phyloP scores from a whole-genome alignment of 441 rosid genomes.

The Macaranga tanarius region DNA sequence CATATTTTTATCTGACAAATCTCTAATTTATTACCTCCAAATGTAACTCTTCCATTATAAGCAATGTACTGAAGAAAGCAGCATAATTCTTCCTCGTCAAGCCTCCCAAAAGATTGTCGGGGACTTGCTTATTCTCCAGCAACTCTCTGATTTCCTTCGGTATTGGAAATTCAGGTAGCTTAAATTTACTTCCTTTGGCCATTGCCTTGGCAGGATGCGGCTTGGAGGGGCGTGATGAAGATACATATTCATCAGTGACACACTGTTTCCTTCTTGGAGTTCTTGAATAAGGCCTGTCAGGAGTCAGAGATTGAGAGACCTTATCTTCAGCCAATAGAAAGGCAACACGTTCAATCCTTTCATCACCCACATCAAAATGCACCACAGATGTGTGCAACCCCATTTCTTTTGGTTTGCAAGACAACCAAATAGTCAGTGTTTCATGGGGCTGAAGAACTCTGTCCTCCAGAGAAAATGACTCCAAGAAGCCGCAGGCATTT shows the following conservation, averaged over 20 bases:
- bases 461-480: conserved; percentile 39
- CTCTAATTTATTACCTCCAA: conserved; percentile 39
- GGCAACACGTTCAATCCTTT: conserved; percentile 46
- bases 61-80: conserved; percentile 42
- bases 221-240: conserved; percentile 22
- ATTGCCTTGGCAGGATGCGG: conserved; percentile 21
- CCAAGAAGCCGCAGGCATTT: conserved; percentile 31
- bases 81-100: conserved; percentile 37
- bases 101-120: conserved; percentile 33
- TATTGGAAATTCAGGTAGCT: conserved; percentile 43
- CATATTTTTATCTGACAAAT: neutral
- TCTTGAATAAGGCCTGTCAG: conserved; percentile 34
- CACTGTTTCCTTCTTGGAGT: conserved; percentile 31
- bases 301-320: conserved; percentile 45
- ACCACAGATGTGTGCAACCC: conserved; percentile 50
- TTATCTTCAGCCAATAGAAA: conserved; percentile 53
- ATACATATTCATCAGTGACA: conserved; percentile 28
- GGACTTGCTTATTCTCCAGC: conserved; percentile 36
- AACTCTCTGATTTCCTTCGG: conserved; percentile 37
- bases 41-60: conserved; percentile 50
- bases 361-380: conserved; percentile 48
- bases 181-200: conserved; percentile 18
- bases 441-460: conserved; percentile 45
- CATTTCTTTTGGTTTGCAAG: conserved; percentile 55
- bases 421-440: conserved; percentile 48